These are phyloP conservation scores for Apiospora koreana DNA, from an alignment of 2,329 filamentous ascomycete genomes.

Conservation along the genomic window DNA sequence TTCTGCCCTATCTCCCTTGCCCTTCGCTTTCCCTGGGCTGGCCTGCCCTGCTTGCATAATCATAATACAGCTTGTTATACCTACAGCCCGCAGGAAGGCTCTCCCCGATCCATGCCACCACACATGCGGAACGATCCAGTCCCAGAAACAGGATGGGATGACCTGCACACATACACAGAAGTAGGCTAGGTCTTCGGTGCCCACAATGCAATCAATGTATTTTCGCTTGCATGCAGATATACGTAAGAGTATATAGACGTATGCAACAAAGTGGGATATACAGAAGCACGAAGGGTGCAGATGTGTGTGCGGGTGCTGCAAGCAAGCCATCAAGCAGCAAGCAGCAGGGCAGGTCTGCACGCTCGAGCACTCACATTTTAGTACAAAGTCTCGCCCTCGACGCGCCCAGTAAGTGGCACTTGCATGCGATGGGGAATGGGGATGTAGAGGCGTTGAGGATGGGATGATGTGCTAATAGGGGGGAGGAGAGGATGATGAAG, in stretches of 20 bases:
- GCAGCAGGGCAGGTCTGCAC: not conserved
- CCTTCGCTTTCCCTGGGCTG: not conserved
- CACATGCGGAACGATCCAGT: not conserved
- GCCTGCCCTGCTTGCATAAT: conserved; percentile 2
- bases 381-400: not conserved
- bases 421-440: not conserved
- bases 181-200: not conserved
- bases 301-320: not conserved
- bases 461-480: not conserved
- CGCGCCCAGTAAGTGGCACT: not conserved
- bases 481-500: not conserved
- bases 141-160: conserved; percentile 6
- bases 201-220: not conserved
- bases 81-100: conserved; percentile 7
- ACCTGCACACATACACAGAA: not conserved
- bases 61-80: conserved; percentile 1
- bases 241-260: not conserved
- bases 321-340: not conserved
- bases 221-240: not conserved
- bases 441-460: not conserved
- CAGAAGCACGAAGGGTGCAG: conserved; percentile 8
- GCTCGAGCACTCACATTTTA: not conserved
- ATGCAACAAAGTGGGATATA: conserved; percentile 5
- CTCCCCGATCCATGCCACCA: not conserved
- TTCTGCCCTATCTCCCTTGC: too few relatives aligned